Conservation (phyloP, 257 asterid species). For the Solanum acaule region DNA sequence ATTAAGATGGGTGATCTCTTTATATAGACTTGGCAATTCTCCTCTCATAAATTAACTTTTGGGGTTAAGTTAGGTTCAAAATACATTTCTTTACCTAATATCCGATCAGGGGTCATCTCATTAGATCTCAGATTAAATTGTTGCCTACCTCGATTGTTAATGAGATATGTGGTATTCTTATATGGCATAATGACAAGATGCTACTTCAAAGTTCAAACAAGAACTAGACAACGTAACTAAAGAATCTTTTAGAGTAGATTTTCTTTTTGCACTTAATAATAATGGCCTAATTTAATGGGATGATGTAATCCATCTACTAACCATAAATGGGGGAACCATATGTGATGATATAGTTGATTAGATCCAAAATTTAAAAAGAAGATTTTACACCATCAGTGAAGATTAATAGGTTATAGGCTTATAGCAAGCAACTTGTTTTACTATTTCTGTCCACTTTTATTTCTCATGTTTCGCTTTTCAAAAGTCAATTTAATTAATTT, state of each 20-base stretch:
- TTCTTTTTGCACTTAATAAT: not conserved
- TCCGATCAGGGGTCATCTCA: not conserved
- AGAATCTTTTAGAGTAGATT: not conserved
- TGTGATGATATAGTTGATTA: not conserved
- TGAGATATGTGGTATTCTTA: not conserved
- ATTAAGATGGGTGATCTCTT: not conserved
- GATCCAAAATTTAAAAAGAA: not conserved
- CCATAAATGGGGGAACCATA: not conserved
- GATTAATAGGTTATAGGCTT: not conserved
- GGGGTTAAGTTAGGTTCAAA: accelerated
- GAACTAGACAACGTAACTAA: not conserved
- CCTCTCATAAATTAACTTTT: no score
- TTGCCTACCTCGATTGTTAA: not conserved
- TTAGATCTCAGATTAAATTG: not conserved
- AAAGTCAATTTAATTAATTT: no score
- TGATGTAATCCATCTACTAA: not conserved
- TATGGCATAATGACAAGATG: not conserved
- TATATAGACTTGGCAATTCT: no score
- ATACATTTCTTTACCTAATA: no score
- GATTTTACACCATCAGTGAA: not conserved
- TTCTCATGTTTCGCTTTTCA: no score
- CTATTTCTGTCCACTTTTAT: no score
- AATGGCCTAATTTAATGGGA: not conserved
- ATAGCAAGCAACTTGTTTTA: not conserved
- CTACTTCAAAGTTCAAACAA: not conserved